phyloP scores from a whole-genome alignment of 2,329 filamentous ascomycete genomes.

The Septoria linicola region DNA sequence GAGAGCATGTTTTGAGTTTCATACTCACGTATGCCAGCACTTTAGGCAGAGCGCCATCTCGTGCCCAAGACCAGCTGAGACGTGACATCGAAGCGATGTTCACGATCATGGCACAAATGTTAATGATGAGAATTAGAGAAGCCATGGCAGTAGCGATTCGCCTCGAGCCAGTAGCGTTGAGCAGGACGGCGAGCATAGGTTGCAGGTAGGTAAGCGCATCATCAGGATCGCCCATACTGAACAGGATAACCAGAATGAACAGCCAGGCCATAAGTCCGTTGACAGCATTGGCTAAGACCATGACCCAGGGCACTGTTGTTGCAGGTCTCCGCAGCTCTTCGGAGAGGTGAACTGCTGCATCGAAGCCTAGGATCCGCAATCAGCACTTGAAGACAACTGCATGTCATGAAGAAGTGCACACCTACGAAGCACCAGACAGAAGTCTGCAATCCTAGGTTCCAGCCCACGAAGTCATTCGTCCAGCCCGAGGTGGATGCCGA shows the following conservation, averaged over 20 bases:
- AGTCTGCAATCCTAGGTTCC: slow-evolving; percentile 29
- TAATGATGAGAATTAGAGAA: slow-evolving; percentile 16
- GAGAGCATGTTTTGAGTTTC: too few relatives aligned
- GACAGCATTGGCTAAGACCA: slow-evolving; percentile 28
- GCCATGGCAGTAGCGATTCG: slow-evolving; percentile 26
- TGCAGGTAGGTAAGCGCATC: slow-evolving; percentile 23
- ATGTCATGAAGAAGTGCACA: slow-evolving; percentile 3
- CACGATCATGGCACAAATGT: slow-evolving; percentile 16
- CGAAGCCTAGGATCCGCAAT: slow-evolving; percentile 19
- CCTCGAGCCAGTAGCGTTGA: slow-evolving; percentile 26
- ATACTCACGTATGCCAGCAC: slow-evolving; percentile 28
- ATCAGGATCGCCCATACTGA: slow-evolving; percentile 25
- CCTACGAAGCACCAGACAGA: slow-evolving; percentile 31
- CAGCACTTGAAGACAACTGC: slow-evolving; percentile 13
- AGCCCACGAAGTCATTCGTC: slow-evolving; percentile 27
- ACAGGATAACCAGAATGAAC: slow-evolving; percentile 27
- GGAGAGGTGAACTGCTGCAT: slow-evolving; percentile 25
- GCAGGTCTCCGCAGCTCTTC: slow-evolving; percentile 27
- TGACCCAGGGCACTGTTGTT: slow-evolving; percentile 27
- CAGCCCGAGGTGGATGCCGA: slow-evolving; percentile 26
- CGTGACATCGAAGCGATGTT: slow-evolving; percentile 30
- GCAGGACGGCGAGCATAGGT: slow-evolving; percentile 27
- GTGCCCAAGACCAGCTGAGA: slow-evolving; percentile 31
- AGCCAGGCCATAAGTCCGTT: slow-evolving; percentile 28
- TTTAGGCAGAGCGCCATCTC: slow-evolving; percentile 29